Percentiles rank a stretch among this genome's conserved stretches.
Evolutionary conservation across 2,329 filamentous ascomycete species (phyloP).

Genomic region (Triangularia setosa): DNA sequence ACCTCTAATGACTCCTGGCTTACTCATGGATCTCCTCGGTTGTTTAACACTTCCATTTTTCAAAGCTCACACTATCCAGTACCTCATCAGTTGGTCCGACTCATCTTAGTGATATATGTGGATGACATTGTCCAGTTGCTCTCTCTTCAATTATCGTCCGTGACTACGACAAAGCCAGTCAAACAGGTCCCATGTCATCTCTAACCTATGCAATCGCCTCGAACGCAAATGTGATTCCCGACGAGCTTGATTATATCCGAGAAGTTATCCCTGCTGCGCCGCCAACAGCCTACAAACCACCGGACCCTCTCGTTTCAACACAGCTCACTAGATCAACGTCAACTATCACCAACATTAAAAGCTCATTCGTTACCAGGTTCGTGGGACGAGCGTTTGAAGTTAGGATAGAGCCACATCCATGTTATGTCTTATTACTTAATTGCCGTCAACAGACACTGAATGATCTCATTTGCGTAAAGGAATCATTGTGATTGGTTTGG

Average conservation of each 20-base stretch:
- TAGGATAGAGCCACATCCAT: background rate
- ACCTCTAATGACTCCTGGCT: no score
- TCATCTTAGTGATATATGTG: background rate
- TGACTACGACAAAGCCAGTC: background rate
- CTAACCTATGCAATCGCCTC: background rate
- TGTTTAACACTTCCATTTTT: no score
- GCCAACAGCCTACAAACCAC: no score
- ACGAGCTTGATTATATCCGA: background rate
- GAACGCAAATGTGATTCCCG: background rate
- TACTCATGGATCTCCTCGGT: no score
- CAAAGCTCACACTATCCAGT: background rate
- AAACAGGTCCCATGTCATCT: background rate
- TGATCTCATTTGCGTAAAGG: background rate
- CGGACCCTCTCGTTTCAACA: background rate
- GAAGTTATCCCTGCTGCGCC: background rate
- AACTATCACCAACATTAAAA: background rate
- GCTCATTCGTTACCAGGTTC: background rate
- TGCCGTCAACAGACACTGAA: background rate
- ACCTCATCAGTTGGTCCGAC: background rate
- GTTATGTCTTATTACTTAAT: background rate
- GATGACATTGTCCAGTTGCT: background rate
- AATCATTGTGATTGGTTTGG: background rate
- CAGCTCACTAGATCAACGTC: background rate
- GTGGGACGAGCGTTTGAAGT: background rate
- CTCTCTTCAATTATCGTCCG: background rate